Evolutionary conservation across 257 asterid genomes (phyloP).

Genomic region (Solanum chiquidenum): DNA sequence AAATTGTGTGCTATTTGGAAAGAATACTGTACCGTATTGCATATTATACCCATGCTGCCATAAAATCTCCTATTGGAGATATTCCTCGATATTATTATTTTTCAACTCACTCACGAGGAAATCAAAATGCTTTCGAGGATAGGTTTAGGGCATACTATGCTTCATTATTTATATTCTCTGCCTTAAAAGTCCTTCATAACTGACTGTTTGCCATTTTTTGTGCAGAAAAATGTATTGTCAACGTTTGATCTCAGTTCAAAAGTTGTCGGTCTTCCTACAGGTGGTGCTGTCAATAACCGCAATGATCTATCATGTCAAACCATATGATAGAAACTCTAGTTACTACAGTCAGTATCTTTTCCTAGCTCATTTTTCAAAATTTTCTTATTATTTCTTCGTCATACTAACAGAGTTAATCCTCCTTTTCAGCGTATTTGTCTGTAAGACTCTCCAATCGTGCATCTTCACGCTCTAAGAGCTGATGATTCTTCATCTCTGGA

Average conservation of each 20-base stretch:
- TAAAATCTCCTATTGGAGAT: neutral
- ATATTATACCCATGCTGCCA: neutral
- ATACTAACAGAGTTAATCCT: neutral
- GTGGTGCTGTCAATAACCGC: slow-evolving; percentile 5
- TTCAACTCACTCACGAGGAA: neutral
- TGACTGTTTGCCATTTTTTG: neutral
- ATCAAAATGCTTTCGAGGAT: neutral
- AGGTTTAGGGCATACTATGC: neutral
- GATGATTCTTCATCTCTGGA: neutral
- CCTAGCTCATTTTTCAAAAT: neutral
- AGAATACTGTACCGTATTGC: neutral
- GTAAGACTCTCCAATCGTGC: neutral
- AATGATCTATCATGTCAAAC: slow-evolving; percentile 15
- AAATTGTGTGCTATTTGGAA: neutral
- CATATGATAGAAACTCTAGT: neutral
- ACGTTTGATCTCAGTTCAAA: slow-evolving; percentile 34
- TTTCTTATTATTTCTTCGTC: neutral
- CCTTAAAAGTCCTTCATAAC: neutral
- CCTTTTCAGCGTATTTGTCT: neutral
- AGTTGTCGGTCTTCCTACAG: slow-evolving; percentile 28
- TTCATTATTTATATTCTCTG: neutral
- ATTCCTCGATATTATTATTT: neutral
- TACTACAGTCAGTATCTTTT: neutral
- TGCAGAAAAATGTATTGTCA: slow-evolving; percentile 56
- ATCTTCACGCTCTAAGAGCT: neutral